A percentile compares a stretch with the other conserved stretches of the same genome.
Conservation (phyloP, 192 early-diverging fungal genomes). For the Podila epicladia region DNA sequence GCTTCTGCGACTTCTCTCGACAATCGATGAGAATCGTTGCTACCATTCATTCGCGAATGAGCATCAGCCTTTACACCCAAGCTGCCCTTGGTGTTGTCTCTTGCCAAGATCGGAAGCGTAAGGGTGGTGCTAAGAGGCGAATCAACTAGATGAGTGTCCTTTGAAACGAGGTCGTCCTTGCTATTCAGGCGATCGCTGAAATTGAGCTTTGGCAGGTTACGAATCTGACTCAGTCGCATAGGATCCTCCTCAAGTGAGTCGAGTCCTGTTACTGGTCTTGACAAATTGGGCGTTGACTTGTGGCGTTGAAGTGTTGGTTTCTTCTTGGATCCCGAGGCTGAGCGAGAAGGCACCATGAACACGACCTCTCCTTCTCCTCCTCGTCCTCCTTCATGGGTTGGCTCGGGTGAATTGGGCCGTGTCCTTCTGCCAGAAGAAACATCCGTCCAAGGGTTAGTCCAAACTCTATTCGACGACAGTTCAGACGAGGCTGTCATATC, state of each 20-base stretch:
- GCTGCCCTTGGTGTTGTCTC: too few species aligned
- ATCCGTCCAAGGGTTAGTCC: too few species aligned
- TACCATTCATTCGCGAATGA: background rate
- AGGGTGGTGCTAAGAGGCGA: slow-evolving; percentile 1
- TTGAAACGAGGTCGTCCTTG: background rate
- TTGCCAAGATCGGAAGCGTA: slow-evolving; percentile 5
- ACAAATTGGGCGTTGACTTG: slow-evolving; percentile 35
- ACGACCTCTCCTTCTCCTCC: too few species aligned
- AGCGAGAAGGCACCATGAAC: background rate
- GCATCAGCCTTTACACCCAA: background rate
- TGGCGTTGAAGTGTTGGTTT: slow-evolving; percentile 21
- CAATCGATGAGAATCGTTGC: background rate
- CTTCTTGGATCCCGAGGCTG: background rate
- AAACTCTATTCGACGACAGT: too few species aligned
- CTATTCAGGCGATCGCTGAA: background rate
- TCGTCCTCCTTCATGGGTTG: background rate
- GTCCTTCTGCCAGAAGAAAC: too few species aligned
- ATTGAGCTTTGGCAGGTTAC: slow-evolving; percentile 1
- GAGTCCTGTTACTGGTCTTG: slow-evolving; percentile 24
- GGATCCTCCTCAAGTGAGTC: slow-evolving; percentile 39
- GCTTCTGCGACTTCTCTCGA: background rate
- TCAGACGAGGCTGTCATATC: too few species aligned
- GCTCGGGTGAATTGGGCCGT: too few species aligned
- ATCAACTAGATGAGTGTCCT: slow-evolving; percentile 5
- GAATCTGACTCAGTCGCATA: slow-evolving; percentile 8